These are phyloP conservation scores for Diaporthe amygdali DNA, from an alignment of 2,329 filamentous ascomycete species.

Conservation along the genomic window DNA sequence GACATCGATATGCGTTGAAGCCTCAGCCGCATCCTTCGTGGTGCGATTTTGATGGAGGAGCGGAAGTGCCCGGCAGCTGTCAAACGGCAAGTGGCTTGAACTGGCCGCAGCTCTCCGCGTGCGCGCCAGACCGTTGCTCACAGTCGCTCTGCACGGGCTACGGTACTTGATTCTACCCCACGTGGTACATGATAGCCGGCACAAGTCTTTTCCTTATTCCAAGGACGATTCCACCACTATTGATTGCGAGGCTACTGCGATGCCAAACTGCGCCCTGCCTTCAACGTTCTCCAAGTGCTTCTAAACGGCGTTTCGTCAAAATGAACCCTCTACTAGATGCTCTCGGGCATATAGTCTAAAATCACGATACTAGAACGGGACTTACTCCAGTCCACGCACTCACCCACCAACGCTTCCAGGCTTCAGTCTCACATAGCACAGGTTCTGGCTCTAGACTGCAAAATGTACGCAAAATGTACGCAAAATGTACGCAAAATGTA, in stretches of 20 bases:
- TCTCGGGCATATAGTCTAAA: neutral
- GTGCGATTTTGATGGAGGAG: neutral
- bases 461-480: neutral
- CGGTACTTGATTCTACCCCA: neutral
- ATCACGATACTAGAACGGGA: neutral
- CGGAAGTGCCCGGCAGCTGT: conserved; percentile 10
- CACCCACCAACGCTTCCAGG: neutral
- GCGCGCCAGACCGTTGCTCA: neutral
- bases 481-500: neutral
- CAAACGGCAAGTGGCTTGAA: neutral
- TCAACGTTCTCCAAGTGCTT: neutral
- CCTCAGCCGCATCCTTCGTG: neutral
- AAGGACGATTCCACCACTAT: neutral
- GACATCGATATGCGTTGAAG: neutral
- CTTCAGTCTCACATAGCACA: neutral
- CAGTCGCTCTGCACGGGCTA: neutral
- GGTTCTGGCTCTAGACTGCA: neutral
- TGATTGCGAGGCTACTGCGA: neutral
- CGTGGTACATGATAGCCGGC: neutral
- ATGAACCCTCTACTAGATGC: neutral
- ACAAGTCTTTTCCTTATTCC: neutral
- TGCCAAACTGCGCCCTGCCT: neutral
- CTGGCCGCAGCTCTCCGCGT: neutral
- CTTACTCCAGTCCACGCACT: neutral
- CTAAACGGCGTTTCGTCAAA: neutral